Conservation (phyloP, 352 stramenopile species). For the Globisporangium recalcitrans region DNA sequence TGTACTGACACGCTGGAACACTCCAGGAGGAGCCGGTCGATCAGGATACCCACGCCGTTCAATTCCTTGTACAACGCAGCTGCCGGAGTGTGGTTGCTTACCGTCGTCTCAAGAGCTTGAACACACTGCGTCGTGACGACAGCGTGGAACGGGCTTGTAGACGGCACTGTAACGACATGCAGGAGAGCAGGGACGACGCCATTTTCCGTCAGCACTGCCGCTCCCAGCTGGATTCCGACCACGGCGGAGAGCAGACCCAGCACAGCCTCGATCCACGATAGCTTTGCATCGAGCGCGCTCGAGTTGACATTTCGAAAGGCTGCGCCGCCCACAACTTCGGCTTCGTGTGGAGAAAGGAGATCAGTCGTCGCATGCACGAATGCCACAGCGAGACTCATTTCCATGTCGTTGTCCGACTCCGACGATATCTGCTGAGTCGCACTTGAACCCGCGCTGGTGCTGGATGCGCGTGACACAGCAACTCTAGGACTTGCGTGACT, state of each 20-base stretch:
- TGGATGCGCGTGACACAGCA: conserved; percentile 9
- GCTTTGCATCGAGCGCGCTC: conserved; percentile 39
- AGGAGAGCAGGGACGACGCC: conserved; percentile 76
- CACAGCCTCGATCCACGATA: conserved; percentile 80
- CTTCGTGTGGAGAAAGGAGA: conserved; percentile 58
- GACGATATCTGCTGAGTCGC: conserved; percentile 8
- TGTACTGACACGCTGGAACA: conserved; percentile 27
- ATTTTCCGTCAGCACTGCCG: conserved; percentile 77
- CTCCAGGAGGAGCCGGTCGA: conserved; percentile 68
- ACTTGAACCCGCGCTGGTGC: neutral
- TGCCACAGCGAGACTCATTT: conserved; percentile 83
- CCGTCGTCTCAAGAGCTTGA: conserved; percentile 74
- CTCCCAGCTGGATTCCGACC: conserved; percentile 70
- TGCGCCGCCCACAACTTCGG: conserved; percentile 42
- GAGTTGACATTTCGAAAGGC: conserved; percentile 46
- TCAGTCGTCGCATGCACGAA: conserved; percentile 86
- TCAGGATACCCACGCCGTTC: conserved; percentile 80
- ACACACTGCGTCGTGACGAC: conserved; percentile 76
- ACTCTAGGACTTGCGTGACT: conserved; percentile 1
- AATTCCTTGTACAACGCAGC: conserved; percentile 76
- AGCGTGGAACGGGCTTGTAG: conserved; percentile 52
- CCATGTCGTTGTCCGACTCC: conserved; percentile 72
- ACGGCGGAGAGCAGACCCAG: conserved; percentile 67
- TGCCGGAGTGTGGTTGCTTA: conserved; percentile 67
- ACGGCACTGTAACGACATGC: conserved; percentile 64